phyloP scores from a whole-genome alignment of 2,329 filamentous ascomycete species.

The Cyphellophora attinorum region DNA sequence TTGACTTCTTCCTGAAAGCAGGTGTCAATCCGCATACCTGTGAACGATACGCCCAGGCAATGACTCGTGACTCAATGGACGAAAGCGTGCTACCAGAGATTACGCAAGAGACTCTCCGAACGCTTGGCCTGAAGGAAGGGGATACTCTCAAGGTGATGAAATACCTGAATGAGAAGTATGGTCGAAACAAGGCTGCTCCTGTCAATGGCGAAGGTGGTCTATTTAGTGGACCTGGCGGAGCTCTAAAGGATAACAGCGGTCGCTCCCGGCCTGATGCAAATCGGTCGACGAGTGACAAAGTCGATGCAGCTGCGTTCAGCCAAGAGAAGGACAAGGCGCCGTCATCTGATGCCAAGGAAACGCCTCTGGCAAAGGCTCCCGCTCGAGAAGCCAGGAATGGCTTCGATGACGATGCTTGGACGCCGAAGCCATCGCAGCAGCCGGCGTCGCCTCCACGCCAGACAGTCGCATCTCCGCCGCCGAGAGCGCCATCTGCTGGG shows the following conservation, averaged over 20 bases:
- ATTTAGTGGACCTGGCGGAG: slow-evolving; percentile 88
- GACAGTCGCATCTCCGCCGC: slow-evolving; percentile 29
- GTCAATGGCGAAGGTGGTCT: slow-evolving; percentile 57
- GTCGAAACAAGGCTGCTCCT: slow-evolving; percentile 48
- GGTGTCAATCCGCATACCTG: slow-evolving; percentile 89
- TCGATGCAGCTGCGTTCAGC: slow-evolving; percentile 80
- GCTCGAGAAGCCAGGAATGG: slow-evolving; percentile 46
- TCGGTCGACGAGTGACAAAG: slow-evolving; percentile 74
- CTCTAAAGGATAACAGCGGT: slow-evolving; percentile 84
- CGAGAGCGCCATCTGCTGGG: slow-evolving; percentile 53
- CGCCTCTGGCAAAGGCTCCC: slow-evolving; percentile 40
- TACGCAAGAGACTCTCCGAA: slow-evolving; percentile 70
- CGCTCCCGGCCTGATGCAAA: slow-evolving; percentile 82
- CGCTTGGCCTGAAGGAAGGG: slow-evolving; percentile 85
- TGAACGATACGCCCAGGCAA: slow-evolving; percentile 86
- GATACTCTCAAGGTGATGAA: slow-evolving; percentile 96
- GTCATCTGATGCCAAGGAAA: slow-evolving; percentile 35
- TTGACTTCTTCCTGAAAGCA: slow-evolving; percentile 91
- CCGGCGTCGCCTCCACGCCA: slow-evolving; percentile 26
- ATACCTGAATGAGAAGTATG: slow-evolving; percentile 69
- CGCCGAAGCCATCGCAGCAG: slow-evolving; percentile 69
- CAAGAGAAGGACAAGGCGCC: slow-evolving; percentile 44
- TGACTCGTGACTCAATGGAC: slow-evolving; percentile 87
- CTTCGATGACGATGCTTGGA: slow-evolving; percentile 97
- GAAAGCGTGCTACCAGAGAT: slow-evolving; percentile 88